Evolutionary conservation across 2,329 filamentous ascomycete genomes (phyloP), one percentile per base, ranked within the genome.

Genomic region (Teratosphaeria destructans): DNA sequence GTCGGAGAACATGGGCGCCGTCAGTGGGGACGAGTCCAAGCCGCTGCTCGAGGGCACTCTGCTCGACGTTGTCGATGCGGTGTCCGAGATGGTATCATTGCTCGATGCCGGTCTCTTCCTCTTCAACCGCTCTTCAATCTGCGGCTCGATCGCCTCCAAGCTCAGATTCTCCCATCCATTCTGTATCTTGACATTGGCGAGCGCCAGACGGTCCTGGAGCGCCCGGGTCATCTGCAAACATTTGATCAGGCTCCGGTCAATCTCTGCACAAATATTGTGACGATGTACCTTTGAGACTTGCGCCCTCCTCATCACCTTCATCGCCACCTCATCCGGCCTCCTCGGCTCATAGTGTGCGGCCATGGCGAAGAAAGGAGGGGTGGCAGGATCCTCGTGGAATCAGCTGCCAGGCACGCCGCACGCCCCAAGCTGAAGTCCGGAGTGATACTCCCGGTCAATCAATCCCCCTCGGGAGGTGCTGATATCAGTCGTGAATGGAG

Each of bases 131-230:
- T 91, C 84, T 71, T 93, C 87, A 63, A 93, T 79, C 72, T 87
- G 88, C 57, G 90, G 90, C 76, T 95, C 90, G 76, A 96, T 90
- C 62, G 81, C 86, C 72, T 91, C 89, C 70, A 95, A 84, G 63
- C 88, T 89, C 72, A 95, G 82, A 74, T 94, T 89, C 76, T 96
- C 88, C 86, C 91, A 95, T 73, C 92, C 92, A 78, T 95, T 88
- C 76, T 95, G 91, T 66, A 94, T 91, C 78, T 97, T 97, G 82
- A 96, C 94, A 75, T 95, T 94, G 72, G 94, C 94, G 64, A 97
- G 85, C 61, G 94, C 93, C 61, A 99, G 85, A 64, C 93, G 90
- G 78, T 95, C 91, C 77, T 97, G 91, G 59, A 99, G 81, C 70
- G 88, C 89, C 73, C 93, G 83, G 68, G 92, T 94, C 79, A 99